Evolutionary conservation across 176 grass and related monocot genomes (phyloP).

Genomic region (Juncus inflexus): DNA sequence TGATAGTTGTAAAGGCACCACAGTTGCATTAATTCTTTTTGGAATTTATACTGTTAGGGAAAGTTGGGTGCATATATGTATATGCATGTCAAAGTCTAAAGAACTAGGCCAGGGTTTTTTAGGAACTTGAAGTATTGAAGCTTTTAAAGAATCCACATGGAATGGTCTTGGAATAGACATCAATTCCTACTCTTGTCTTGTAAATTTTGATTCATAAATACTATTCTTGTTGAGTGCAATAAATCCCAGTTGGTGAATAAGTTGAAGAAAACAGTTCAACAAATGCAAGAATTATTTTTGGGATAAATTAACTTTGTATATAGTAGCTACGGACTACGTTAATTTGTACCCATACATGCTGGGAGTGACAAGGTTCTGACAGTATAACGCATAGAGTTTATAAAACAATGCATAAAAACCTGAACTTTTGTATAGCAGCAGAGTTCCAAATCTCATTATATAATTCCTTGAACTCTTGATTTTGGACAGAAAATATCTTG

Average conservation of each 20-base stretch:
- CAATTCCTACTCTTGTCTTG: not conserved
- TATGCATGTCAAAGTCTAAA: slow-evolving; percentile 19
- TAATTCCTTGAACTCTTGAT: too few relatives aligned
- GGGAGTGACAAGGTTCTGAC: too few relatives aligned
- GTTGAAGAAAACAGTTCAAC: slow-evolving; percentile 22
- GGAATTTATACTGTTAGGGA: slow-evolving; percentile 15
- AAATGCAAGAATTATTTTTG: slow-evolving; percentile 27
- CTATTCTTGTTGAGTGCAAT: slow-evolving; percentile 22
- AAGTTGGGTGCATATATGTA: slow-evolving; percentile 13
- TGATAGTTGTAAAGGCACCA: slow-evolving; percentile 30
- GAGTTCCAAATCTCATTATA: too few relatives aligned
- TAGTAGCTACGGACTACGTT: too few relatives aligned
- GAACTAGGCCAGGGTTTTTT: slow-evolving; percentile 7
- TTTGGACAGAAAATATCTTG: too few relatives aligned
- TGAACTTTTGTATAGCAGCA: too few relatives aligned
- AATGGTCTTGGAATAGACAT: slow-evolving; percentile 11
- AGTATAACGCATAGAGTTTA: too few relatives aligned
- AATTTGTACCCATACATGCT: too few relatives aligned
- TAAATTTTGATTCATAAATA: not conserved
- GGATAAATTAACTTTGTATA: slow-evolving; percentile 13
- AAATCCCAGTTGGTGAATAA: slow-evolving; percentile 23
- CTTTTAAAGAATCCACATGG: slow-evolving; percentile 27
- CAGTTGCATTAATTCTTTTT: slow-evolving; percentile 23
- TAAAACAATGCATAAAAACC: too few relatives aligned
- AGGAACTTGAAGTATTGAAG: not conserved